Evolutionary conservation across 2,329 filamentous ascomycete species (phyloP).

Genomic region (Hysterium pulicare): DNA sequence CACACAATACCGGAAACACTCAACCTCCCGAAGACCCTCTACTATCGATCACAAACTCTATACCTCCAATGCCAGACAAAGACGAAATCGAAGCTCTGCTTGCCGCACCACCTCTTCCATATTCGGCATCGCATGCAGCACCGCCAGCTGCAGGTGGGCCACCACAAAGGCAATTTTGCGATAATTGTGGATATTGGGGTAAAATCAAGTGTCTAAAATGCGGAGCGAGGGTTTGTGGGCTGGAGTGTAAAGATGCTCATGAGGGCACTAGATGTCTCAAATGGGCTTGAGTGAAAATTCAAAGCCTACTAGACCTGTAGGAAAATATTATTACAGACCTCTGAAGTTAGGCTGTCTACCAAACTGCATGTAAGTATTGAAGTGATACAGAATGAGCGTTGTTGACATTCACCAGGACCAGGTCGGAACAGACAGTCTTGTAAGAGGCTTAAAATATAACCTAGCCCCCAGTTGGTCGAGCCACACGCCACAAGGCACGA

Average conservation of each 20-base stretch:
- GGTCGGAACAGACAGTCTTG: too few species aligned
- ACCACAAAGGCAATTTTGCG: conserved; percentile 63
- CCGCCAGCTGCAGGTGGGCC: conserved; percentile 45
- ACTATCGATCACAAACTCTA: conserved; percentile 49
- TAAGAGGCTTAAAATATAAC: too few species aligned
- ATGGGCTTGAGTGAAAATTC: conserved; percentile 35
- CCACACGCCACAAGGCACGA: too few species aligned
- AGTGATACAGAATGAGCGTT: too few species aligned
- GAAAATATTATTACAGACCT: too few species aligned
- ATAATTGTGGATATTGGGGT: conserved; percentile 80
- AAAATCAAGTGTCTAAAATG: conserved; percentile 73
- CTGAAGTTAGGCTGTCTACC: too few species aligned
- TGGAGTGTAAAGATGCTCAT: conserved; percentile 71
- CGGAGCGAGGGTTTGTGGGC: conserved; percentile 71
- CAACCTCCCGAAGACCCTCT: conserved; percentile 49
- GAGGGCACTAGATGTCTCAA: conserved; percentile 60
- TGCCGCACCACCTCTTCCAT: conserved; percentile 62
- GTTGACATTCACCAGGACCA: too few species aligned
- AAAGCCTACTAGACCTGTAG: too few species aligned
- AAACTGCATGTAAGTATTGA: too few species aligned
- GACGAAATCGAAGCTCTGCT: conserved; percentile 64
- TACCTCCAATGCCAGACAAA: conserved; percentile 58
- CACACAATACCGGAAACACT: conserved; percentile 4
- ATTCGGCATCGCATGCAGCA: conserved; percentile 57
- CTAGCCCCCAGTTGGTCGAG: too few species aligned